Conservation (phyloP, 1,139 yeast species). For the Candida sp. region DNA sequence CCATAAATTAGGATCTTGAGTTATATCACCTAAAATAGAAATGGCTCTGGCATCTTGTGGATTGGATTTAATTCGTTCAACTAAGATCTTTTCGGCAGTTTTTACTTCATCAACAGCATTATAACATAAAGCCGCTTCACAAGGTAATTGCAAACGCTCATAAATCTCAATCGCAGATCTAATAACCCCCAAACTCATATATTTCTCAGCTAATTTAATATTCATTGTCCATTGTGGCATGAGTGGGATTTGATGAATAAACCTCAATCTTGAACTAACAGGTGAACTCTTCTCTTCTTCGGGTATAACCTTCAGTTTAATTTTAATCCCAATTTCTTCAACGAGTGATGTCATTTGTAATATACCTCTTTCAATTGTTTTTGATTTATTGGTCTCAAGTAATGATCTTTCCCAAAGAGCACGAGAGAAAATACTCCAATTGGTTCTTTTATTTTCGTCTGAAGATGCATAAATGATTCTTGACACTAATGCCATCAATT, state of each 20-base stretch:
- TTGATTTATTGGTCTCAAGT: slow-evolving; percentile 74
- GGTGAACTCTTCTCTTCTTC: slow-evolving; percentile 23
- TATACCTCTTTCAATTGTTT: slow-evolving; percentile 91
- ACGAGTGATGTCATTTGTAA: slow-evolving; percentile 90
- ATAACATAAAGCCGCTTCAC: slow-evolving; percentile 88
- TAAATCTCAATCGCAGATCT: slow-evolving; percentile 90
- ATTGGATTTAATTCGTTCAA: slow-evolving; percentile 48
- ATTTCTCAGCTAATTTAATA: slow-evolving; percentile 78
- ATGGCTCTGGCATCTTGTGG: slow-evolving; percentile 84
- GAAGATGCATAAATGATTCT: slow-evolving; percentile 60
- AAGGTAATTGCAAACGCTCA: slow-evolving; percentile 69
- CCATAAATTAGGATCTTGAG: slow-evolving; percentile 77
- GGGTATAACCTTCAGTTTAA: slow-evolving; percentile 61
- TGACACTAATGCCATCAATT: slow-evolving; percentile 67
- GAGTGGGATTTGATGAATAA: slow-evolving; percentile 71
- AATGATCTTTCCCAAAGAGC: slow-evolving; percentile 90
- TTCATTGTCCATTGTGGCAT: slow-evolving; percentile 89
- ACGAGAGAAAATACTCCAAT: slow-evolving; percentile 80
- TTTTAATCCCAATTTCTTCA: slow-evolving; percentile 79
- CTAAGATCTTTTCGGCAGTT: slow-evolving; percentile 61
- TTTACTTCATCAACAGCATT: slow-evolving; percentile 79
- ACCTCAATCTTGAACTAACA: slow-evolving; percentile 56
- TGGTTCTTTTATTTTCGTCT: slow-evolving; percentile 29
- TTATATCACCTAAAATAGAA: slow-evolving; percentile 84
- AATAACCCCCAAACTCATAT: slow-evolving; percentile 81